phyloP scores from a whole-genome alignment of 2,329 filamentous ascomycete species.

The Canariomyces notabilis region DNA sequence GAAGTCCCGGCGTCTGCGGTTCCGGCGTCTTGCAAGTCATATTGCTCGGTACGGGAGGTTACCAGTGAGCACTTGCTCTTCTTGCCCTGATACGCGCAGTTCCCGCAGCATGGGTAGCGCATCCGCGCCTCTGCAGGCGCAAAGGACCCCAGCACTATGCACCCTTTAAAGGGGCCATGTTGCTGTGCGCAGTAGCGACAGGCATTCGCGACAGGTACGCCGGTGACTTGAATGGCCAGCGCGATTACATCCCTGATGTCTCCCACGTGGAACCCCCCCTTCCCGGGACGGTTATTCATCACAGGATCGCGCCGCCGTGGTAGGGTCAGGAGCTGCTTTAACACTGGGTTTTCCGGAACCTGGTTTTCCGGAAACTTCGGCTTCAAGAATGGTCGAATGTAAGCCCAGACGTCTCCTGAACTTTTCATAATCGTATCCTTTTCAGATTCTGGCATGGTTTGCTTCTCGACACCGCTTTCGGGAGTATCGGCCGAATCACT shows the following conservation, averaged over 20 bases:
- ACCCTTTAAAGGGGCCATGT: slow-evolving; percentile 26
- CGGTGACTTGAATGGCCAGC: slow-evolving; percentile 29
- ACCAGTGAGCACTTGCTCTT: slow-evolving; percentile 21
- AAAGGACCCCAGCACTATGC: slow-evolving; percentile 21
- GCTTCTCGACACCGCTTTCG: background rate
- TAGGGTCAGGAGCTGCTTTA: slow-evolving; percentile 24
- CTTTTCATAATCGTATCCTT: background rate
- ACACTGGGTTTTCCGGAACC: slow-evolving; percentile 15
- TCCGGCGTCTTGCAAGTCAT: background rate
- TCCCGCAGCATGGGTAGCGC: slow-evolving; percentile 25
- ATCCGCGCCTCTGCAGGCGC: slow-evolving; percentile 12
- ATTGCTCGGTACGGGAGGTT: slow-evolving; percentile 1
- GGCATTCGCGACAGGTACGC: slow-evolving; percentile 17
- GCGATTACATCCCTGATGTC: slow-evolving; percentile 25
- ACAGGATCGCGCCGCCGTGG: slow-evolving; percentile 25
- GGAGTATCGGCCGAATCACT: background rate
- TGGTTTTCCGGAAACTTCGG: background rate
- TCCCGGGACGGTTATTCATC: slow-evolving; percentile 20
- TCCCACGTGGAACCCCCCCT: slow-evolving; percentile 16
- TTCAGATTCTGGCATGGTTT: background rate
- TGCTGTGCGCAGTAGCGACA: slow-evolving; percentile 26
- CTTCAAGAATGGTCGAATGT: slow-evolving; percentile 24
- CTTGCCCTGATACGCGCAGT: slow-evolving; percentile 27
- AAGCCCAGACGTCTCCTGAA: slow-evolving; percentile 24
- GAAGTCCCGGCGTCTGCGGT: background rate